phyloP scores from a whole-genome alignment of 495 filamentous ascomycete species.

The Extremus antarcticus region DNA sequence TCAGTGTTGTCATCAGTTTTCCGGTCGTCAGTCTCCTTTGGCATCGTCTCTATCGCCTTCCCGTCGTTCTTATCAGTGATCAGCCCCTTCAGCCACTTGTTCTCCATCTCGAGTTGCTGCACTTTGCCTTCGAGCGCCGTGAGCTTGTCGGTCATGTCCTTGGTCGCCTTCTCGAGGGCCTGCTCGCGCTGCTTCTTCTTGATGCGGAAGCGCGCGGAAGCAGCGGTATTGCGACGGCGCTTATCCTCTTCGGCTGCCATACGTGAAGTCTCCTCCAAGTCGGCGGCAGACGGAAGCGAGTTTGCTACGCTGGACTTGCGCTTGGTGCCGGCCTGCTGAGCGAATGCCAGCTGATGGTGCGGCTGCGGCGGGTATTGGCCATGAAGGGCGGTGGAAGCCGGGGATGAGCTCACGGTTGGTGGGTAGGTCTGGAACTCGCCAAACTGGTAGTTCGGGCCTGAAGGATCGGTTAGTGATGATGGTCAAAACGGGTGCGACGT shows the following conservation, averaged over 20 bases:
- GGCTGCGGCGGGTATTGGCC: slow-evolving; percentile 10
- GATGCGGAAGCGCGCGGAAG: slow-evolving; percentile 85
- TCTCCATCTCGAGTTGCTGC: slow-evolving; percentile 82
- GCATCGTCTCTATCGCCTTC: slow-evolving; percentile 14
- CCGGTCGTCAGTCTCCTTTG: slow-evolving; percentile 11
- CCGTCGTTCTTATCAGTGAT: slow-evolving; percentile 71
- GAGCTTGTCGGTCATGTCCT: slow-evolving; percentile 84
- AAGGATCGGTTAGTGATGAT: not conserved
- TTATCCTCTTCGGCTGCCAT: slow-evolving; percentile 92
- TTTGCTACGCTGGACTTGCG: slow-evolving; percentile 4
- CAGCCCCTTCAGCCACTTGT: slow-evolving; percentile 90
- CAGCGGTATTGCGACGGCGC: slow-evolving; percentile 89
- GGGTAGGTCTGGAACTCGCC: slow-evolving; percentile 9
- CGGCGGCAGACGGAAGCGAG: slow-evolving; percentile 24
- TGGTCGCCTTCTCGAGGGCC: slow-evolving; percentile 77
- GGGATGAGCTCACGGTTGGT: not conserved
- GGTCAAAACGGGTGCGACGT: slow-evolving; percentile 1
- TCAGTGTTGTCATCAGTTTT: slow-evolving; percentile 18
- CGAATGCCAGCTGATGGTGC: slow-evolving; percentile 5
- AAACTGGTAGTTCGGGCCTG: slow-evolving; percentile 7
- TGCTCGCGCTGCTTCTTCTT: slow-evolving; percentile 99
- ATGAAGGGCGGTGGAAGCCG: not conserved
- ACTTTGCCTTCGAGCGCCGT: slow-evolving; percentile 67
- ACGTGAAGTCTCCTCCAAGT: slow-evolving; percentile 59
- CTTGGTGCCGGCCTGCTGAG: slow-evolving; percentile 6